phyloP scores from a whole-genome alignment of 164 flowering plant species.

The Hamamelis virginiana region DNA sequence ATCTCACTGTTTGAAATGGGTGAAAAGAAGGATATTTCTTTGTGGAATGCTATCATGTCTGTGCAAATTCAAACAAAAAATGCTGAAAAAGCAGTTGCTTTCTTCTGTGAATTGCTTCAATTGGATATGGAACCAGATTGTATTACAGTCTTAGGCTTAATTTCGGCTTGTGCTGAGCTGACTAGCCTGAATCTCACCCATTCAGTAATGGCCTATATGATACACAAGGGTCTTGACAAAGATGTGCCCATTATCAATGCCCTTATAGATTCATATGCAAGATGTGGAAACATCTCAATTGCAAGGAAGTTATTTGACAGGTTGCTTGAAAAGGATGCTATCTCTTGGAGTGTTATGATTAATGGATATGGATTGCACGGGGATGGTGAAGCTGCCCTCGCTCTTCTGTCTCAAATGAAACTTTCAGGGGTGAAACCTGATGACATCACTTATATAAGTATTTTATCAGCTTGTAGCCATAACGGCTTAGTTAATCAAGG shows the following conservation, averaged over 20 bases:
- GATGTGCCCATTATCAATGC: slow-evolving; percentile 43
- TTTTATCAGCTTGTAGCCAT: slow-evolving; percentile 65
- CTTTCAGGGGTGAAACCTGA: slow-evolving; percentile 37
- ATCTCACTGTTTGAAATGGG: slow-evolving; percentile 39
- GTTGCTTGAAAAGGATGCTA: slow-evolving; percentile 32
- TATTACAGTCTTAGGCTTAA: slow-evolving; percentile 41
- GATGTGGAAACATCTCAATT: slow-evolving; percentile 42
- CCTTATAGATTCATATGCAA: slow-evolving; percentile 55
- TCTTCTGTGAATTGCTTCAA: slow-evolving; percentile 38
- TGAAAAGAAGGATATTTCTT: slow-evolving; percentile 34
- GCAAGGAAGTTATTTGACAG: slow-evolving; percentile 47
- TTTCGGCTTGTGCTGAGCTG: slow-evolving; percentile 45
- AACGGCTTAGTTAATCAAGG: slow-evolving; percentile 53
- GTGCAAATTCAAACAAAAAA: slow-evolving; percentile 27
- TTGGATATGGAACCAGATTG: slow-evolving; percentile 37
- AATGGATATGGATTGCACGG: slow-evolving; percentile 56
- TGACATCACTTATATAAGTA: slow-evolving; percentile 34
- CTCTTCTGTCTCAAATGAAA: slow-evolving; percentile 45
- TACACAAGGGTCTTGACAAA: slow-evolving; percentile 36
- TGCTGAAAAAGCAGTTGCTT: slow-evolving; percentile 26
- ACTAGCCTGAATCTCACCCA: slow-evolving; percentile 22
- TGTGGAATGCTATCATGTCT: slow-evolving; percentile 62
- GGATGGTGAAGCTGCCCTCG: slow-evolving; percentile 38
- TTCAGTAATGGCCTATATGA: slow-evolving; percentile 35
- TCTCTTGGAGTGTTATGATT: slow-evolving; percentile 58